Evolutionary conservation across 2,329 filamentous ascomycete species (phyloP), one percentile per base, ranked within the genome.

Genomic region (Metarhizium humberi): DNA sequence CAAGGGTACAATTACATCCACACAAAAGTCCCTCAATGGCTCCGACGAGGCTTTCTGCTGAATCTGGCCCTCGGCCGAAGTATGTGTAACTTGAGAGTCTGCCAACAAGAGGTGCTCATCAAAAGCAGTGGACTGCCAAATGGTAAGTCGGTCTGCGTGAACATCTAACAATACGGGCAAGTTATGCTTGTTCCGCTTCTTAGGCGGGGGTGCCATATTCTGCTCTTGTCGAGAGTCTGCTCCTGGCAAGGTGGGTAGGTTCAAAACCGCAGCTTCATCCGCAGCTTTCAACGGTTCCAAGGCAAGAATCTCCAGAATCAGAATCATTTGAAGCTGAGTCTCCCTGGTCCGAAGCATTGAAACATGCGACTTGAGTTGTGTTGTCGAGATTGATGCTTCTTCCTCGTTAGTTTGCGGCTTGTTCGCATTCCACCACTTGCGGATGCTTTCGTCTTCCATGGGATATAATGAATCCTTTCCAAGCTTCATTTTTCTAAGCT

Each of bases 1-100:
- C 82, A 92, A 92, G 38, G 89, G 88, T 48, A 90, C 74, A 61
- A 94, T 84, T 45, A 94, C 86, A 65, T 94, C 88, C 16, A 88
- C 77, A 64, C 88, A 92, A 65, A 92, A 94, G 66, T 87, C 85
- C 59, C 80, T 82, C 6, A 92, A 72, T 6, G 86, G 82, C 64
- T 92, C 88, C 0, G 75, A 73, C 20, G 75, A 73, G 56, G 70
- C 60, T 55, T 71, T 74, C 56, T 74, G 72, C 50, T 69, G 67
- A 54, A 66, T 68, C 55, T 70, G 70, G 2, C 68, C 67, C 46
- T 72, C 71, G 2, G 60, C 58, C 1, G 67, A 61, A 5, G 66
- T 61, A 3, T 63, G 65, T 3, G 65, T 57, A 3, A 66, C 59
- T 58, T 81, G 78, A 1, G 77, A 74, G 54, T 80, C 78, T 48